Evolutionary conservation across 2,329 filamentous ascomycete genomes (phyloP).

Genomic region (Shiraia sp.): DNA sequence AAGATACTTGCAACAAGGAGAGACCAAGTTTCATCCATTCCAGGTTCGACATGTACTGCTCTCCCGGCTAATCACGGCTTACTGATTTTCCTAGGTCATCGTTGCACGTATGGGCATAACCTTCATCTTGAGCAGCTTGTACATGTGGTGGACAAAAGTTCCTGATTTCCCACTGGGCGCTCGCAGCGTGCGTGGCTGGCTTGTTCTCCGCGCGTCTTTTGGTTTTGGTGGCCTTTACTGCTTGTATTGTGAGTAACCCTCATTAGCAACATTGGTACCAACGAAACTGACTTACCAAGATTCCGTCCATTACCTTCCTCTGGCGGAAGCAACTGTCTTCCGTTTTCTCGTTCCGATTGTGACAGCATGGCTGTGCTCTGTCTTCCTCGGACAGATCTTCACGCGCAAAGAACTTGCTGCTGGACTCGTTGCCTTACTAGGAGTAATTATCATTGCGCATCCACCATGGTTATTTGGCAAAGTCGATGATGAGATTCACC

Average conservation of each 20-base stretch:
- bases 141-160: constrained; percentile 67
- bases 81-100: constrained; percentile 58
- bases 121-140: constrained; percentile 63
- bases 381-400: constrained; percentile 73
- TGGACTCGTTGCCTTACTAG: constrained; percentile 70
- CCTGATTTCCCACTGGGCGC: constrained; percentile 18
- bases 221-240: constrained; percentile 19
- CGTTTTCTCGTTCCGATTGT: constrained; percentile 79
- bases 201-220: constrained; percentile 15
- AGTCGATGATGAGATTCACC: constrained; percentile 12
- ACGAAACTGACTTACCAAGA: constrained; percentile 55
- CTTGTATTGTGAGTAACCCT: constrained; percentile 16
- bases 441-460: constrained; percentile 78
- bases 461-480: constrained; percentile 59
- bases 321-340: constrained; percentile 83
- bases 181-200: constrained; percentile 10
- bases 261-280: not conserved
- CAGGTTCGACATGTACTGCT: constrained; percentile 2
- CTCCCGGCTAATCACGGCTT: not conserved
- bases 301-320: constrained; percentile 72
- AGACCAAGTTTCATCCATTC: constrained; percentile 14
- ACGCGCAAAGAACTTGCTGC: constrained; percentile 73
- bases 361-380: constrained; percentile 73
- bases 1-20: constrained; percentile 13
- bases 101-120: constrained; percentile 77